Percentiles rank a stretch among this genome's conserved stretches.
These are phyloP conservation scores for Trichoderma sp. DNA, from an alignment of 2,329 filamentous ascomycete genomes.

Conservation along the genomic window DNA sequence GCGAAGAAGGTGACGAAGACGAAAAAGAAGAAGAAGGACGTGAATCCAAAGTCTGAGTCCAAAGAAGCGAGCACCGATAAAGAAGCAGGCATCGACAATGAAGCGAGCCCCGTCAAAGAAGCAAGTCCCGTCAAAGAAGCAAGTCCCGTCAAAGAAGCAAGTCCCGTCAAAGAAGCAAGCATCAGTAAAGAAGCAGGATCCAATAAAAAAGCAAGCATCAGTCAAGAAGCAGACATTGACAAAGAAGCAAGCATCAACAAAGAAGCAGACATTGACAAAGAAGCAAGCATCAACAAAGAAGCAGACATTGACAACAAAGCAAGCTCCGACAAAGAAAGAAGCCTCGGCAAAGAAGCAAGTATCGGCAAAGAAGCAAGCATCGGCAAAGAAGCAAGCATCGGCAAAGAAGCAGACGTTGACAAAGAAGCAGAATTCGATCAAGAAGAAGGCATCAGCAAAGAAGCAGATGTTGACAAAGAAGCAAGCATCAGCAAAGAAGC, in stretches of 20 bases:
- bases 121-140: accelerated
- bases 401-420: too few species aligned
- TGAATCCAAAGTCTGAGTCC: not conserved
- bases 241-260: too few species aligned
- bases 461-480: too few species aligned
- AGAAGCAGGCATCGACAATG: not conserved
- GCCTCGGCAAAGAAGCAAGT: not conserved
- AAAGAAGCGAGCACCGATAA: not conserved
- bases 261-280: too few species aligned
- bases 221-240: not conserved
- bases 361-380: accelerated
- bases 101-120: not conserved
- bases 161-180: too few species aligned
- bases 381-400: not conserved
- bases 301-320: too few species aligned
- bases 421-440: too few species aligned
- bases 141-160: too few species aligned
- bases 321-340: too few species aligned
- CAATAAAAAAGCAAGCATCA: not conserved
- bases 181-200: not conserved
- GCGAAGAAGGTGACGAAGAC: not conserved
- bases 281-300: too few species aligned
- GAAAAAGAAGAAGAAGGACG: not conserved
- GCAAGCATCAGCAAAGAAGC: not conserved
- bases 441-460: too few species aligned